A percentile compares a stretch with the other conserved stretches of the same genome.
These are phyloP conservation scores for Digitaria exilis DNA, from an alignment of 202 grass and related monocot genomes.

Conservation along the genomic window DNA sequence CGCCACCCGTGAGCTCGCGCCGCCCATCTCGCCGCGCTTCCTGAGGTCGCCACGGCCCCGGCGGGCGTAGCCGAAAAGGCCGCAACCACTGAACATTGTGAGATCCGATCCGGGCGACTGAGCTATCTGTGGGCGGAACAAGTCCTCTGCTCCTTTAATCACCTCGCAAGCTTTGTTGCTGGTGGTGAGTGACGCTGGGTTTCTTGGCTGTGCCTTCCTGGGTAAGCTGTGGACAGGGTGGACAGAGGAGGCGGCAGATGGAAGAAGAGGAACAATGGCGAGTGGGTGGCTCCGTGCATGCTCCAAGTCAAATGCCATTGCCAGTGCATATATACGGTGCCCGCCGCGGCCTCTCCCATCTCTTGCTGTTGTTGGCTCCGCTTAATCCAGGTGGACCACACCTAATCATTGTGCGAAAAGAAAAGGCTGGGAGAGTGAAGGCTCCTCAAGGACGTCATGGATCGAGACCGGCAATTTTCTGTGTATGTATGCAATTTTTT, in stretches of 20 bases:
- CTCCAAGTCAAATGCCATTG: slow-evolving; percentile 52
- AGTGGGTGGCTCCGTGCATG: slow-evolving; percentile 38
- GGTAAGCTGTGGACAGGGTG: slow-evolving; percentile 56
- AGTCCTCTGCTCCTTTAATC: slow-evolving; percentile 18
- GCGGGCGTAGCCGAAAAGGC: slow-evolving; percentile 49
- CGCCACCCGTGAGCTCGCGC: slow-evolving; percentile 52
- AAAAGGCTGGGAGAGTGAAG: not conserved
- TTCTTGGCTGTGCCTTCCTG: slow-evolving; percentile 41
- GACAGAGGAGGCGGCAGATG: not conserved
- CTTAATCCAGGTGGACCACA: slow-evolving; percentile 32
- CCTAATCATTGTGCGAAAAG: slow-evolving; percentile 39
- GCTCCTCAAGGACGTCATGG: slow-evolving; percentile 4
- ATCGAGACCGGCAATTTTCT: not conserved
- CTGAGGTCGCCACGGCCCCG: slow-evolving; percentile 35
- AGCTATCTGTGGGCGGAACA: slow-evolving; percentile 28
- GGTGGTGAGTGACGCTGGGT: slow-evolving; percentile 26
- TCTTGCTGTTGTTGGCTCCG: not conserved
- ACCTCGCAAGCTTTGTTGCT: not conserved
- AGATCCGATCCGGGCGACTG: slow-evolving; percentile 3
- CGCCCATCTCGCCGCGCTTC: slow-evolving; percentile 45
- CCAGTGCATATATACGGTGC: slow-evolving; percentile 28
- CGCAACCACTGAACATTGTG: slow-evolving; percentile 71
- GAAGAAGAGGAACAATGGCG: slow-evolving; percentile 10
- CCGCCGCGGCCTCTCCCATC: not conserved
- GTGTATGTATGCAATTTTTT: no score